Percentiles rank a stretch among this genome's conserved stretches.
These are phyloP conservation scores for Eimeria maxima DNA, from an alignment of 169 alveolate species.

Conservation along the genomic window DNA sequence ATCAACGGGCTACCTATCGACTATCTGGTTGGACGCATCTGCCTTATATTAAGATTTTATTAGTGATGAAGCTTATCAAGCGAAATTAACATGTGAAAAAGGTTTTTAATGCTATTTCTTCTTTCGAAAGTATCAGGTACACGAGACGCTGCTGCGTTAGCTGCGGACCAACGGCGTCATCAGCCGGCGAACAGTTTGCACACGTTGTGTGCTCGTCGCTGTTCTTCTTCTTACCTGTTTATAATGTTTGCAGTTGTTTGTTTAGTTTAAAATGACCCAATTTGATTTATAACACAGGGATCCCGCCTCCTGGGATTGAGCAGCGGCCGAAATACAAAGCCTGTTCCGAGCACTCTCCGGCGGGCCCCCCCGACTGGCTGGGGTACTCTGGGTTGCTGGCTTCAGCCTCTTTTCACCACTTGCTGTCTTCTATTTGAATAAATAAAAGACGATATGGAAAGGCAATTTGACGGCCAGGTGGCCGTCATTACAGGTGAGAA, in stretches of 20 bases:
- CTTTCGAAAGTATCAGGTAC: neutral
- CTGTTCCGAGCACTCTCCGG: neutral
- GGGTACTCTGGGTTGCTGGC: neutral
- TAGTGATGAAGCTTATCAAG: neutral
- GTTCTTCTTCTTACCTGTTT: neutral
- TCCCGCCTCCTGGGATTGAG: neutral
- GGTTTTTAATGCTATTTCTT: neutral
- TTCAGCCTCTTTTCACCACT: neutral
- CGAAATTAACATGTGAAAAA: neutral
- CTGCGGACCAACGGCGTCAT: neutral
- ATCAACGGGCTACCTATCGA: neutral
- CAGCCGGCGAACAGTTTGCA: neutral
- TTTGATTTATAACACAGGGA: neutral
- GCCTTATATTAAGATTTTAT: neutral
- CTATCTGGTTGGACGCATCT: neutral
- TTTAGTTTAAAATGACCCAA: neutral
- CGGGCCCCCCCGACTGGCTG: neutral
- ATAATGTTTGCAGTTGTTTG: neutral
- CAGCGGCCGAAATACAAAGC: neutral
- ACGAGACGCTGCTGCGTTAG: neutral
- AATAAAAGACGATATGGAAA: conserved; percentile 39
- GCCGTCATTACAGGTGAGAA: conserved; percentile 84
- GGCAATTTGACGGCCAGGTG: conserved; percentile 89
- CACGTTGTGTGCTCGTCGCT: neutral
- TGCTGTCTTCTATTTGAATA: neutral